These are phyloP conservation scores for Penicillium psychrofluorescens DNA, from an alignment of 495 filamentous ascomycete genomes.

Conservation along the genomic window DNA sequence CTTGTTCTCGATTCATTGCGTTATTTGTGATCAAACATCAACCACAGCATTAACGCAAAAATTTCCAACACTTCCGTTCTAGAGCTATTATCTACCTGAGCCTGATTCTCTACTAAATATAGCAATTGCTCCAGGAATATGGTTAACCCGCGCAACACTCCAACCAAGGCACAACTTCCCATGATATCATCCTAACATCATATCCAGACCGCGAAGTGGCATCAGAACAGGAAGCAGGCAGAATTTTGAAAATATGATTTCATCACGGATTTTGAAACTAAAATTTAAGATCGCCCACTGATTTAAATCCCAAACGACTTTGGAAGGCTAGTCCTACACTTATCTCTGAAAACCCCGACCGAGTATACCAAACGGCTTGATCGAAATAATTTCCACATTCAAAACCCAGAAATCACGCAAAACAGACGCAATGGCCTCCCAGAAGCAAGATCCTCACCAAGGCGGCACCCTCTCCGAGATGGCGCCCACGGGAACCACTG, in stretches of 20 bases:
- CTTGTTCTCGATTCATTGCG: too few relatives aligned
- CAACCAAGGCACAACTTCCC: constrained; percentile 3
- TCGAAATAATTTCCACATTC: background rate
- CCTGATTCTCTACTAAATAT: too few relatives aligned
- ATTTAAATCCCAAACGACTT: too few relatives aligned
- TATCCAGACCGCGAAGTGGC: constrained; percentile 8
- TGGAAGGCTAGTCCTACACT: too few relatives aligned
- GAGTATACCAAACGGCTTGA: background rate
- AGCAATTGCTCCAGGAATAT: too few relatives aligned
- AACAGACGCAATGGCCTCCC: constrained; percentile 8
- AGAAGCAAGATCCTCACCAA: constrained; percentile 18
- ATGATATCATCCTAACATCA: constrained; percentile 27
- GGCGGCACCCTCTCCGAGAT: constrained; percentile 39
- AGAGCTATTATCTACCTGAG: too few relatives aligned
- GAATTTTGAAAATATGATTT: too few relatives aligned
- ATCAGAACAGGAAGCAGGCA: constrained; percentile 8
- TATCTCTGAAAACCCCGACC: background rate
- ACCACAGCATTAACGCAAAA: too few relatives aligned
- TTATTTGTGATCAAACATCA: too few relatives aligned
- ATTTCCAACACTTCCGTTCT: too few relatives aligned
- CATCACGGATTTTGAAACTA: too few relatives aligned
- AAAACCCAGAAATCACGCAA: background rate
- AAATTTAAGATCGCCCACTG: too few relatives aligned
- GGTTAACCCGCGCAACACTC: background rate
- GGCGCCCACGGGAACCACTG: constrained; percentile 43